Evolutionary conservation across 495 filamentous ascomycete species (phyloP).

Genomic region (Penicillium atrosanguineum): DNA sequence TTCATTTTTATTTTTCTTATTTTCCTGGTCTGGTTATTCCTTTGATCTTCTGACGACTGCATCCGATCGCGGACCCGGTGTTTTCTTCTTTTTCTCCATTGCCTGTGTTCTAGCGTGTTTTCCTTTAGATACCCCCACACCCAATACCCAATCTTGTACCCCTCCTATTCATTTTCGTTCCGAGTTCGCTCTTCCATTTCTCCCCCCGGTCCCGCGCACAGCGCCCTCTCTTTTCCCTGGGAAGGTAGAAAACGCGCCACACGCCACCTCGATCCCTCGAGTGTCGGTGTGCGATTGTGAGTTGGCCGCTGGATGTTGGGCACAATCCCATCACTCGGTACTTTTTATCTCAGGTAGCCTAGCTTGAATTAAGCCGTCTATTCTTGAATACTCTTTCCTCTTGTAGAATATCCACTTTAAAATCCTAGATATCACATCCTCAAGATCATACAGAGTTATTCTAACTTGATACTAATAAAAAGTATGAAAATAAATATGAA

Average conservation of each 20-base stretch:
- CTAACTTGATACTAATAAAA: no score
- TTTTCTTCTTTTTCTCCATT: conserved; percentile 11
- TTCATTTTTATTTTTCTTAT: background rate
- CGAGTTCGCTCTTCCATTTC: conserved; percentile 11
- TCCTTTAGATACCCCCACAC: conserved; percentile 16
- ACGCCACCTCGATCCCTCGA: background rate
- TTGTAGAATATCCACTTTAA: background rate
- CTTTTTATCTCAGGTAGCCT: background rate
- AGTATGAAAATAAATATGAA: background rate
- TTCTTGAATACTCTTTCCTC: conserved; percentile 1
- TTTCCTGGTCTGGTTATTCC: conserved; percentile 8
- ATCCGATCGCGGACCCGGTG: conserved; percentile 23
- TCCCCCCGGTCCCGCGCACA: conserved; percentile 15
- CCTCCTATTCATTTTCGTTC: conserved; percentile 21
- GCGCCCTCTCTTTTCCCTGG: conserved; percentile 15
- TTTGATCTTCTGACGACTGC: conserved; percentile 15
- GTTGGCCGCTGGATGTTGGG: conserved; percentile 4
- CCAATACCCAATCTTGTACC: conserved; percentile 24
- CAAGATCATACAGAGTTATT: no score
- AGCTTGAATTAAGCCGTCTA: background rate
- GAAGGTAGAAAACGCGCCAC: background rate
- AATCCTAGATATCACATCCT: no score
- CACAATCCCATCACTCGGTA: background rate
- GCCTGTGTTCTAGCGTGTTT: conserved; percentile 15
- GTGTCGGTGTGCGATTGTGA: conserved; percentile 18